Conservation (phyloP, 1,284 basidiomycete genomes). For the Ustilago crameri region DNA sequence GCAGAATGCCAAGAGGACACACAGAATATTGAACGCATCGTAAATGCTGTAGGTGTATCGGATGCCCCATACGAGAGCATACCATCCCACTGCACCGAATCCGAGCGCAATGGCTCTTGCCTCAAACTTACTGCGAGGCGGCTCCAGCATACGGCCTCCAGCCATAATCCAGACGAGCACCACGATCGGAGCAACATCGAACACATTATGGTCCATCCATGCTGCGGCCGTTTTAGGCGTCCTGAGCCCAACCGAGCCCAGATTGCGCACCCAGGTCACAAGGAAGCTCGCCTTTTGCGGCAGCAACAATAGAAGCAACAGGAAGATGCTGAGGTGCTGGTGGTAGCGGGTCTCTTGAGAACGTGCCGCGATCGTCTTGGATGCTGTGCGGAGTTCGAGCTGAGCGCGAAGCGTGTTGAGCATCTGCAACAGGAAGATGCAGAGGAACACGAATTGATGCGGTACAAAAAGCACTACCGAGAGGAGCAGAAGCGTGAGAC, state of each 20-base stretch:
- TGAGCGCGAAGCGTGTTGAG: slow-evolving; percentile 62
- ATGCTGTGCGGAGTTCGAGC: slow-evolving; percentile 16
- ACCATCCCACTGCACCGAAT: slow-evolving; percentile 34
- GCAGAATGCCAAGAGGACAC: slow-evolving; percentile 20
- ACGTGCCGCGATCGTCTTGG: neutral
- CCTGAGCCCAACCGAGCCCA: slow-evolving; percentile 65
- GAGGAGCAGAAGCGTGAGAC: slow-evolving; percentile 75
- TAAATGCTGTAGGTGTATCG: slow-evolving; percentile 49
- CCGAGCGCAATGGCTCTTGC: slow-evolving; percentile 17
- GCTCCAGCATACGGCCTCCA: slow-evolving; percentile 43
- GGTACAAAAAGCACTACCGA: slow-evolving; percentile 81
- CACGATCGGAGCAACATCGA: slow-evolving; percentile 77
- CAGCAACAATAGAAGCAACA: slow-evolving; percentile 84
- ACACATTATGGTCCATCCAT: slow-evolving; percentile 76
- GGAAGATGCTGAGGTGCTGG: slow-evolving; percentile 71
- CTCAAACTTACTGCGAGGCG: slow-evolving; percentile 18
- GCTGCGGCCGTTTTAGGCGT: slow-evolving; percentile 59
- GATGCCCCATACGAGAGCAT: slow-evolving; percentile 47
- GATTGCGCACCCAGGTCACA: slow-evolving; percentile 87
- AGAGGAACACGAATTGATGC: slow-evolving; percentile 88
- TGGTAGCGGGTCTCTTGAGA: slow-evolving; percentile 70
- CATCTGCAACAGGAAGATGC: slow-evolving; percentile 81
- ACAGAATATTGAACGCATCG: slow-evolving; percentile 39
- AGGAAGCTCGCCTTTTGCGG: slow-evolving; percentile 83
- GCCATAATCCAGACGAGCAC: slow-evolving; percentile 70